Base-by-base conservation (phyloP, 768 basidiomycete species). In the Russula sp. region DNA sequence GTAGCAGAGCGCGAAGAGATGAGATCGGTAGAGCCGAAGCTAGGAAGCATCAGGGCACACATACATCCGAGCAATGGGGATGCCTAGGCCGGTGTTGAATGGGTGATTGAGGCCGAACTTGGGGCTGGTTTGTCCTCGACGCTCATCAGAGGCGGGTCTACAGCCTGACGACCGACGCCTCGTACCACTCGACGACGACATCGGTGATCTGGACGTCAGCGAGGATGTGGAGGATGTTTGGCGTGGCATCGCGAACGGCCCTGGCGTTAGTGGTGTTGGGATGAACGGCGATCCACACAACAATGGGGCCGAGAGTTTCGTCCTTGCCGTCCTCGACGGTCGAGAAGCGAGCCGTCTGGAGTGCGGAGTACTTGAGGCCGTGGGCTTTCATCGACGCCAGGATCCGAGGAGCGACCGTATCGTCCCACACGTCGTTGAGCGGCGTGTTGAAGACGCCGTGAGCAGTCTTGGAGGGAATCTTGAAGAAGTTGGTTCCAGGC, bases 371-470 rank as follows among this genome's bases (percentile, higher is more conserved):
- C 49, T 59, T 48, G 54, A 74, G 38, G 18, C 64, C 66, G 25
- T 51, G 68, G 22, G 66, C 67, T 56, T 75, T 76, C 56, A 80
- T 49, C 54, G 74, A 58, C 58, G 71, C 69, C 18, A 66, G 11
- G 69, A 79, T 76, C 66, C 69, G 57, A 65, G 74, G 75, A 70
- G 69, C 73, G 59, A 79, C 75, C 65, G 55, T 65, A 62, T 70
- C 11, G 25, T 41, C 60, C 79, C 78, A 79, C 66, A 77, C 72
- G 3, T 8, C 29, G 65, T 76, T 76, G 60, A 80, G 76, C 56
- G 72, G 69, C 63, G 76, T 77, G 47, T 67, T 67, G 64, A 72
- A 75, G 69, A 77, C 76, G 36, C 75, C 76, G 29, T 67, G 69
- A 51, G 70, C 56, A n/a, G 75, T 75, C 71, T 80, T 80, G 65